Evolutionary conservation across 208 protist species (phyloP).

Genomic region (Lotmaria passim): DNA sequence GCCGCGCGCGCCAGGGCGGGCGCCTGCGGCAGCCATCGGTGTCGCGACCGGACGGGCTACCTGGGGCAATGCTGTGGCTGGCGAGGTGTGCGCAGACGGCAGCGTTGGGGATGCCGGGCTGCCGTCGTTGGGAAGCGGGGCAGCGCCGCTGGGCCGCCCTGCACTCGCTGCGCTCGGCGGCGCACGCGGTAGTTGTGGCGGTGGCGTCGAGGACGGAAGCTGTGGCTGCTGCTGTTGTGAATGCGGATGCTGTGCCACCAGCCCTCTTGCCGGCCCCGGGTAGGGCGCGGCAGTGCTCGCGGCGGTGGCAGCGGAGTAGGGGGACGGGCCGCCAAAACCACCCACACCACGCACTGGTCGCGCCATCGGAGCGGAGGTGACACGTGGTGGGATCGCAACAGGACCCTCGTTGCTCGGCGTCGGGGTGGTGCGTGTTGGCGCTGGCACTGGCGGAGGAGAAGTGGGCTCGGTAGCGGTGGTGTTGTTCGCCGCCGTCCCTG

Average conservation of each 20-base stretch:
- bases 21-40: not conserved
- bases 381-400: constrained; percentile 28
- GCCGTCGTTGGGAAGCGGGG: not conserved
- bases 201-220: not conserved
- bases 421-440: not conserved
- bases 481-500: no score
- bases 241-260: not conserved
- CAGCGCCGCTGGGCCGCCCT: not conserved
- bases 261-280: constrained; percentile 8
- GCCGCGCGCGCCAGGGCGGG: not conserved
- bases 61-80: not conserved
- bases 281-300: constrained; percentile 13
- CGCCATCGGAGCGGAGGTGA: constrained; percentile 37
- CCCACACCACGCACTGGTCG: constrained; percentile 11
- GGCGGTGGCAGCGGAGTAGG: constrained; percentile 16
- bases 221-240: not conserved
- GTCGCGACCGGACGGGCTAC: not conserved
- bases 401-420: constrained; percentile 6
- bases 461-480: not conserved
- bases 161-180: constrained; percentile 1
- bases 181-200: constrained; percentile 17
- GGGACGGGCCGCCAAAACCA: not conserved
- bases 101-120: not conserved
- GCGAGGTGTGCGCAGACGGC: constrained; percentile 4
- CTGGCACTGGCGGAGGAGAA: not conserved